Base-by-base conservation (phyloP, 371 early-diverging fungal genomes). In the Aphelidium insulamus region DNA sequence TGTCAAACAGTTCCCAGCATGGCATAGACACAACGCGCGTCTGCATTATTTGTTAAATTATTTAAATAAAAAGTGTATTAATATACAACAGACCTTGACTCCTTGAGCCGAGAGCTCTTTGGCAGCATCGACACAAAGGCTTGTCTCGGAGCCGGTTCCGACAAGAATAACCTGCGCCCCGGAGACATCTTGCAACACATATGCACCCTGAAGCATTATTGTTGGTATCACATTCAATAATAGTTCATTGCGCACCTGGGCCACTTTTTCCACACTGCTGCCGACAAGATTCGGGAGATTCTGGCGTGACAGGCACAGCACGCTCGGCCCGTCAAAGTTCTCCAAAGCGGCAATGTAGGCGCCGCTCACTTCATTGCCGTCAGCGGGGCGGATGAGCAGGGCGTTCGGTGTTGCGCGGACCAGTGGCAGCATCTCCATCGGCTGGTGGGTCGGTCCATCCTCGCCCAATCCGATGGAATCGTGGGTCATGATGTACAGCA, bases 391-490 rank as follows among this genome's bases (percentile, higher is more conserved):
- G 50, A 91, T 55, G 35, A 68, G 66, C 24, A 74, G 50, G 45
- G 80, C 57, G 63, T 88, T 85, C 35, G 99, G 99, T 19, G 84
- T 75, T 9, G 97, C 97, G 34, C 99, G 77, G 18, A 90, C 59
- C 47, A 72, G 58, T 26, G 95, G 71, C 44, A 97, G 49, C n/a
- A 87, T 87, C 57, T 99, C 99, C 33, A 98, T 77, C 5, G 98
- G 98, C 56, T 98, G 98, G 61, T 99, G 99, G 28, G 98, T 98
- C 20, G 98, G 97, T 4, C 99, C 99, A 54, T 98, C 99, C 57
- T 97, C 97, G 49, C 80, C 80, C 21, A 92, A 66, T 45, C 92
- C 95, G 44, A 98, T 91, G 18, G 95, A 94, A 64, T 98, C 99
- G 69, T 98, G 99, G 33, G 99, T 97, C 81, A 91, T 81, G 49